Evolutionary conservation across 148 eudicot genomes (phyloP).

Genomic region (Dianthus caryophyllus): DNA sequence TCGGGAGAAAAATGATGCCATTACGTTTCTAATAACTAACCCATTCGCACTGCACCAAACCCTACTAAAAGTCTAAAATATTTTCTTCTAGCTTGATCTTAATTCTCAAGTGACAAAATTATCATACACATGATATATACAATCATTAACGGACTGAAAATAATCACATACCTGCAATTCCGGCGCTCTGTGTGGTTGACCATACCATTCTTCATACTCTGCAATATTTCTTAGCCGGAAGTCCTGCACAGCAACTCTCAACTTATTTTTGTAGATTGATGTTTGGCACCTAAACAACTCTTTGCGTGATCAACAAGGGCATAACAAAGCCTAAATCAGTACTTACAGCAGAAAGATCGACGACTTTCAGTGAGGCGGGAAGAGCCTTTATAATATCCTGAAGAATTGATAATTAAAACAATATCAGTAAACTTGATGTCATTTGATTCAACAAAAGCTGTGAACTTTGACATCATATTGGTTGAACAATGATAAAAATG

Average conservation of each 20-base stretch:
- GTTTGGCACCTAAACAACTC: not conserved
- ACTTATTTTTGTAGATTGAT: constrained; percentile 5
- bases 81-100: too few relatives aligned
- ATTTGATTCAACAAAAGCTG: not conserved
- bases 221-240: constrained; percentile 63
- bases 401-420: constrained; percentile 1
- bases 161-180: constrained; percentile 61
- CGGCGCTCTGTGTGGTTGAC: constrained; percentile 81
- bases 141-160: constrained; percentile 3
- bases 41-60: not conserved
- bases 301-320: not conserved
- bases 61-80: not conserved
- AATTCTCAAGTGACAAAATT: not conserved
- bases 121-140: not conserved
- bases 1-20: not conserved
- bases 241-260: constrained; percentile 49
- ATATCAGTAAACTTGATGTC: not conserved
- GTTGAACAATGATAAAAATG: not conserved
- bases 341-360: constrained; percentile 94
- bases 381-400: constrained; percentile 92
- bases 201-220: constrained; percentile 94
- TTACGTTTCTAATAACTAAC: not conserved
- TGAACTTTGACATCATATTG: too few relatives aligned
- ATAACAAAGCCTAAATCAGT: not conserved
- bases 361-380: constrained; percentile 69